These are phyloP conservation scores for Lasiosphaeris hirsuta DNA, from an alignment of 495 filamentous ascomycete genomes.

Conservation along the genomic window DNA sequence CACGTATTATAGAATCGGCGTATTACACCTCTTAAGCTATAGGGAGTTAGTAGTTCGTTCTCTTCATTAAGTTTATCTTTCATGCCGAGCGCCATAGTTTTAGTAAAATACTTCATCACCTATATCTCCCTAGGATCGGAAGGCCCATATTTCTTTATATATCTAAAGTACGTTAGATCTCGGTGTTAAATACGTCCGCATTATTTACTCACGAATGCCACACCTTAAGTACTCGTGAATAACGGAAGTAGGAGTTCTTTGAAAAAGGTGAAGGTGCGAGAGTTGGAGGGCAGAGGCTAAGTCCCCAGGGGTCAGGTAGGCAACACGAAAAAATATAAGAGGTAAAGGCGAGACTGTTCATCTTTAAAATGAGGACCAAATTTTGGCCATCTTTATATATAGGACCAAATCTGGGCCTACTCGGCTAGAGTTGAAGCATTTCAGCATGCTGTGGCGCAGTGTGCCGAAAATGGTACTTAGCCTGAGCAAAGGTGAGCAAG, in stretches of 20 bases:
- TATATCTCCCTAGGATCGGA: conserved; percentile 6
- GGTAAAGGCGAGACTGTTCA: not conserved
- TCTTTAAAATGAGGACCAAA: not conserved
- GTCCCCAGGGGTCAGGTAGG: not conserved
- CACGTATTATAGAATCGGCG: no score
- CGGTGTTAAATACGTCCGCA: no score
- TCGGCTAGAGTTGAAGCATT: no score
- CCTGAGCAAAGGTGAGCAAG: no score
- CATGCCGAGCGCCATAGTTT: not conserved
- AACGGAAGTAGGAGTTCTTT: not conserved
- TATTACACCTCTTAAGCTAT: no score
- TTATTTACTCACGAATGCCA: conserved; percentile 6
- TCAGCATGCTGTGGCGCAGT: no score
- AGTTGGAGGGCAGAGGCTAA: not conserved
- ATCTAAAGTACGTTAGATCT: no score
- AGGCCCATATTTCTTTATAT: not conserved
- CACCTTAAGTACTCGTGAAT: not conserved
- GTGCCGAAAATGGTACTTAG: no score
- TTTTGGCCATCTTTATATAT: no score
- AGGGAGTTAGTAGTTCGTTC: no score
- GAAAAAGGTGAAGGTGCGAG: not conserved
- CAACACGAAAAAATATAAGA: conserved; percentile 5
- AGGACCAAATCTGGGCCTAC: no score
- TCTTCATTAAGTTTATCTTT: no score
- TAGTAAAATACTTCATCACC: conserved; percentile 6